Conservation (phyloP, 1,139 yeast species). For the Taphrina communis region DNA sequence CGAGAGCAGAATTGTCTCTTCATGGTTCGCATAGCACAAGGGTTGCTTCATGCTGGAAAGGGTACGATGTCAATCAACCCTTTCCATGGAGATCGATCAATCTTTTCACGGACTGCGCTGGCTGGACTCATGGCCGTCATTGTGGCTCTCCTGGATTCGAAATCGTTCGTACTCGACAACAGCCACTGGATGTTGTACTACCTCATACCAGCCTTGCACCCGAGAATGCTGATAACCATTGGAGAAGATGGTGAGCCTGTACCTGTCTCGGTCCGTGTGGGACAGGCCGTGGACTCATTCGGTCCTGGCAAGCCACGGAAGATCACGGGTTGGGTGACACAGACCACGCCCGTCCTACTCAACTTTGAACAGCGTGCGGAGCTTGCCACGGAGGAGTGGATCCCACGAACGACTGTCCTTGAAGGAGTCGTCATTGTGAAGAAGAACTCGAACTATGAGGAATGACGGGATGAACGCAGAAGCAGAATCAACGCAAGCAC, state of each 20-base stretch:
- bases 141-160: conserved; percentile 83
- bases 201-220: conserved; percentile 86
- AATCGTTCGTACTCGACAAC: conserved; percentile 56
- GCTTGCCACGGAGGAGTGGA: conserved; percentile 91
- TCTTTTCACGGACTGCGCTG: conserved; percentile 83
- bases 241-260: conserved; percentile 87
- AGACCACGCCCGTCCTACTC: conserved; percentile 91
- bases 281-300: conserved; percentile 97
- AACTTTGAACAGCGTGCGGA: conserved; percentile 97
- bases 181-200: conserved; percentile 83
- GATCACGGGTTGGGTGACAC: conserved; percentile 99
- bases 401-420: conserved; percentile 76
- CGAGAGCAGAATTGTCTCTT: conserved; percentile 90
- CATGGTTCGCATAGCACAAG: conserved; percentile 94
- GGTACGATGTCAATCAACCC: conserved; percentile 91
- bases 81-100: conserved; percentile 85
- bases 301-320: conserved; percentile 99
- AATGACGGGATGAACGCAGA: neutral
- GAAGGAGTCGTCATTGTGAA: conserved; percentile 93
- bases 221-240: conserved; percentile 89
- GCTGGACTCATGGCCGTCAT: conserved; percentile 88
- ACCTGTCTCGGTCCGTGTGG: conserved; percentile 95
- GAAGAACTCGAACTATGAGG: conserved; percentile 88
- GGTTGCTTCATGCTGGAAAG: conserved; percentile 92
- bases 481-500: neutral